Conservation (phyloP, 192 early-diverging fungal species). For the Thamnidium elegans region DNA sequence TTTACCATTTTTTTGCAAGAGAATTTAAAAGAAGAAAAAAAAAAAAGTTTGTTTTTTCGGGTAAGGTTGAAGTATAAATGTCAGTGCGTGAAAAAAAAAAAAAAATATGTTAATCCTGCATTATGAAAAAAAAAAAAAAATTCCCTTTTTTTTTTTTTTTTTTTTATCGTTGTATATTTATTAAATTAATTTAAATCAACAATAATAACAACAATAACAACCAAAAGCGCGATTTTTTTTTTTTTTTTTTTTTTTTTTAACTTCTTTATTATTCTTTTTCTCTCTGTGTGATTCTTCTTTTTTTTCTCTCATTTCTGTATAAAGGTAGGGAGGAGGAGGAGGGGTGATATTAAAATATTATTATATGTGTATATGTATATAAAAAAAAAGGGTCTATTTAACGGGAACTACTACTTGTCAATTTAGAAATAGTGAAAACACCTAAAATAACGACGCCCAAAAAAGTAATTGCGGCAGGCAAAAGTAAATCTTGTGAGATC, state of each 20-base stretch:
- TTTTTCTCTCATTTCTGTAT: neutral
- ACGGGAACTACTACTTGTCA: conserved; percentile 15
- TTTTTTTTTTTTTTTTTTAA: no score
- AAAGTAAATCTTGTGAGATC: conserved; percentile 25
- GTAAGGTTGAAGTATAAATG: no score
- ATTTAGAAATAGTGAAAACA: conserved; percentile 29
- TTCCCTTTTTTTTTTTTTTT: conserved; percentile 1
- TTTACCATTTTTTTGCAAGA: no score
- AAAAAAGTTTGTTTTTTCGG: no score
- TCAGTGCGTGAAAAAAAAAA: neutral
- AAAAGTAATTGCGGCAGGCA: conserved; percentile 37
- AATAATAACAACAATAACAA: no score
- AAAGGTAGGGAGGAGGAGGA: neutral
- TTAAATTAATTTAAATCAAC: no score
- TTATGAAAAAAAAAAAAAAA: no score
- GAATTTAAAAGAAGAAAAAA: no score
- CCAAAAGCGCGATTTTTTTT: no score
- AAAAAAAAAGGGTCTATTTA: neutral
- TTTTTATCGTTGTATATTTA: no score
- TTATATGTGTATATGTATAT: neutral
- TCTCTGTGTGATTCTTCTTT: neutral
- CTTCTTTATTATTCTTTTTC: no score
- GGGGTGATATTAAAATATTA: neutral
- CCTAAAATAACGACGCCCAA: conserved; percentile 36
- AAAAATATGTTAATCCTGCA: no score